These are phyloP conservation scores for Phytophthora niederhauseri DNA, from an alignment of 352 stramenopile species.

Conservation along the genomic window DNA sequence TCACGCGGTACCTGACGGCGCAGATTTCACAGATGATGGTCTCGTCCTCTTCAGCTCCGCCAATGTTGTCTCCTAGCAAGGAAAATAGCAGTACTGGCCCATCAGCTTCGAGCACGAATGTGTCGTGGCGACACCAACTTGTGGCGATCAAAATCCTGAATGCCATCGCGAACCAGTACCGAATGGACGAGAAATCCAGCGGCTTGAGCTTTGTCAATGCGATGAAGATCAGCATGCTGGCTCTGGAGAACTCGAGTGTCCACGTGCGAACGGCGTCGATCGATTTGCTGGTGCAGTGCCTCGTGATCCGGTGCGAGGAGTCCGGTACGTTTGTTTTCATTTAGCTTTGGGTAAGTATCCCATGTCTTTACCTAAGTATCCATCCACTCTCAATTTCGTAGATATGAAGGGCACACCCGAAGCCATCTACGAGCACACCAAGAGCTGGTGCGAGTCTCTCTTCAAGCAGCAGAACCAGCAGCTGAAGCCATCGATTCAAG, in stretches of 20 bases:
- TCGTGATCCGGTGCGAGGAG: conserved; percentile 77
- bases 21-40: conserved; percentile 64
- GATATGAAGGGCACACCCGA: conserved; percentile 63
- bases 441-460: conserved; percentile 73
- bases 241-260: conserved; percentile 77
- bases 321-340: conserved; percentile 45
- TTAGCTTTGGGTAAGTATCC: background rate
- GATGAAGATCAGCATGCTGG: conserved; percentile 65
- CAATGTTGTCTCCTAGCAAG: conserved; percentile 34
- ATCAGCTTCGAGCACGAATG: conserved; percentile 10
- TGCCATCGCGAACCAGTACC: conserved; percentile 80
- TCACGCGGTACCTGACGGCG: conserved; percentile 60
- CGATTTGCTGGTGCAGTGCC: conserved; percentile 72
- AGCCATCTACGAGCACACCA: conserved; percentile 76
- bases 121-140: conserved; percentile 74
- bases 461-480: conserved; percentile 75
- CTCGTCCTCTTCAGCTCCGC: conserved; percentile 9
- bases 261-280: conserved; percentile 75
- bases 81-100: background rate
- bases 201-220: conserved; percentile 62
- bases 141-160: conserved; percentile 83
- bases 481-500: conserved; percentile 78
- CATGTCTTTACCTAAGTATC: background rate
- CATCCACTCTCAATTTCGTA: conserved; percentile 17
- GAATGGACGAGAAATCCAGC: conserved; percentile 61